These are phyloP conservation scores for Phytopythium ostracodes DNA, from an alignment of 352 stramenopile species.

Conservation along the genomic window DNA sequence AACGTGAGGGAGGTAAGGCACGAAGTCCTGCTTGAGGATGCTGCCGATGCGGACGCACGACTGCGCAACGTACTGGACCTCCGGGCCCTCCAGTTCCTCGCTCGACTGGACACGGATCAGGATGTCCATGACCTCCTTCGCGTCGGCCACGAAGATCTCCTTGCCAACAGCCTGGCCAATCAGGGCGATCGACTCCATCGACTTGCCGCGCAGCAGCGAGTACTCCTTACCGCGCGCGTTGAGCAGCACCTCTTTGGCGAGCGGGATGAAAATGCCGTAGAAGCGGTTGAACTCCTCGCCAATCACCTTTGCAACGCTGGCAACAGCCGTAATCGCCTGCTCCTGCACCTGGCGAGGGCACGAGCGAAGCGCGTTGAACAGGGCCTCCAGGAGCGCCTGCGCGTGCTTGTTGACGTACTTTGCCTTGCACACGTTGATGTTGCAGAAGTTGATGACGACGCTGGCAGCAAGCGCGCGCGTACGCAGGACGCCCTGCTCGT, in stretches of 20 bases:
- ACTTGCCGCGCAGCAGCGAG: conserved; percentile 76
- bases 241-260: conserved; percentile 81
- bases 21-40: conserved; percentile 86
- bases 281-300: conserved; percentile 71
- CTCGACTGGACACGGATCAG: conserved; percentile 70
- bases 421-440: conserved; percentile 78
- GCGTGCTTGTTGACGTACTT: conserved; percentile 67
- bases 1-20: conserved; percentile 81
- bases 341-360: conserved; percentile 83
- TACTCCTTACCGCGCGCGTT: conserved; percentile 77
- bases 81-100: conserved; percentile 62
- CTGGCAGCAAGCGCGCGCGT: conserved; percentile 74
- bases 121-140: conserved; percentile 87
- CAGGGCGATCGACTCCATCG: conserved; percentile 86
- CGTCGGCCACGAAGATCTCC: conserved; percentile 68
- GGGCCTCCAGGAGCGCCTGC: conserved; percentile 65
- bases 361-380: conserved; percentile 76
- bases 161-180: conserved; percentile 88
- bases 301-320: conserved; percentile 82
- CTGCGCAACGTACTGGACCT: conserved; percentile 86
- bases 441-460: conserved; percentile 85
- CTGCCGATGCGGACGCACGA: conserved; percentile 83
- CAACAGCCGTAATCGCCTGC: conserved; percentile 83
- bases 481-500: conserved; percentile 59
- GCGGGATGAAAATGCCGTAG: conserved; percentile 87